Base-by-base conservation (phyloP, 768 basidiomycete genomes). In the Neoboletus magnificus region DNA sequence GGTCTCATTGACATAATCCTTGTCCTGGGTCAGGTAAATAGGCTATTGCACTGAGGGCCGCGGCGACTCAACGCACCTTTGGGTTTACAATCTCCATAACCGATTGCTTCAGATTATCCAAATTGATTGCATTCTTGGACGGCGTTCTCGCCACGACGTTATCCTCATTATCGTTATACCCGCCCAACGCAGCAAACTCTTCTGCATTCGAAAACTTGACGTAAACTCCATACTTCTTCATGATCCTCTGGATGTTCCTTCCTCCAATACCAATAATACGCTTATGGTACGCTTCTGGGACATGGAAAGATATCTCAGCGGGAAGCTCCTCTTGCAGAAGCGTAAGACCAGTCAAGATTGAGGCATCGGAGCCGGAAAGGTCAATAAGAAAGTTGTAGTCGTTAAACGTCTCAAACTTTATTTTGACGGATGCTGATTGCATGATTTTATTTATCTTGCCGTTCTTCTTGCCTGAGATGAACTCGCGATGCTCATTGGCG, bases 361-460 rank as follows among this genome's bases (percentile, higher is more conserved):
- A 88, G n/a, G 73, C 79, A 67, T 94, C 91, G 60, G 84, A 85
- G 27, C 93, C 91, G 37, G 91, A 83, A 62, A 96, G 84, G 72
- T 96, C 93, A 65, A 96, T 93, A 65, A 94, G 81, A 75, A 95
- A 94, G 71, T 95, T 93, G 71, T 93, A 85, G 68, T 96, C 93
- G 69, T 94, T 97, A 77, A 96, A 91, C 7, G 95, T 96, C 77
- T 98, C 96, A 59, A 98, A 98, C 74, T 97, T 97, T 79, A 99
- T 97, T 77, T 97, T 96, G 69, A 95, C 94, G 63, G 90, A 91
- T 30, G 95, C 90, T 13, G 86, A 88, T 73, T 98, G 94, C 93
- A 98, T 98, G 71, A 98, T 97, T 77, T 98, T 98, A 79, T 98
- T 98, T 73, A 98, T 93, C 76, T 99, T 99, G 55, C 96, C 96